phyloP scores from a whole-genome alignment of 2,329 filamentous ascomycete species.

The Aspergillus sp. region DNA sequence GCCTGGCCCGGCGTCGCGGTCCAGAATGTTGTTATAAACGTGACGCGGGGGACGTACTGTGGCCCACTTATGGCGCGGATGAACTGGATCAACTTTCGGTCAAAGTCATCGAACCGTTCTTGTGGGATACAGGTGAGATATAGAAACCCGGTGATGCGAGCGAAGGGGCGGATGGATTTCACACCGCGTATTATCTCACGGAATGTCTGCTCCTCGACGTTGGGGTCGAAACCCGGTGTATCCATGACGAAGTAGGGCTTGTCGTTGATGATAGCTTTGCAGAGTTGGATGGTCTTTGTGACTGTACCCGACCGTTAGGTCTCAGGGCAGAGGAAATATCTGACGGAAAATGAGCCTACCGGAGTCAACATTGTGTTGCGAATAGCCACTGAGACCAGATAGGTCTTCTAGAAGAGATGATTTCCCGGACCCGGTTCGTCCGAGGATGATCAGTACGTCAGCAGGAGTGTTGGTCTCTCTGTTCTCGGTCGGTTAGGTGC shows the following conservation, averaged over 20 bases:
- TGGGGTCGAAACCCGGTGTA: conserved; percentile 5
- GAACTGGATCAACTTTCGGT: conserved; percentile 5
- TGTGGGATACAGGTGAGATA: conserved; percentile 5
- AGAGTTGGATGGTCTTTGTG: not conserved
- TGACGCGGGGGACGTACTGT: conserved; percentile 4
- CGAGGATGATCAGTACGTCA: conserved; percentile 1
- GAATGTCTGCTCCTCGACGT: not conserved
- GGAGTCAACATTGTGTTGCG: conserved; percentile 2
- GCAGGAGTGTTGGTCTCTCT: not conserved
- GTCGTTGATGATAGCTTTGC: not conserved
- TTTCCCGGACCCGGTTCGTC: conserved; percentile 4
- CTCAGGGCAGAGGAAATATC: not conserved
- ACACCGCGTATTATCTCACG: conserved; percentile 1
- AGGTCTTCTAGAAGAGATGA: conserved; percentile 8
- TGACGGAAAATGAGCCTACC: not conserved
- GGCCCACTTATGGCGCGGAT: not conserved
- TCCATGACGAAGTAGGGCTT: conserved; percentile 5
- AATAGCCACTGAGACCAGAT: conserved; percentile 1
- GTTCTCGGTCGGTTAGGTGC: not conserved
- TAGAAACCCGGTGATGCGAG: conserved; percentile 1
- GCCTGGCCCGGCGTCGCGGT: not conserved
- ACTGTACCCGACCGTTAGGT: not conserved
- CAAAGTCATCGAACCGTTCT: not conserved
- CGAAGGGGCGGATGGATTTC: not conserved
- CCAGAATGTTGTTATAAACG: conserved; percentile 8